A percentile compares a stretch with the other conserved stretches of the same genome.
These are phyloP conservation scores for Eucalyptus shirleyi DNA, from an alignment of 345 rosid species.

Conservation along the genomic window DNA sequence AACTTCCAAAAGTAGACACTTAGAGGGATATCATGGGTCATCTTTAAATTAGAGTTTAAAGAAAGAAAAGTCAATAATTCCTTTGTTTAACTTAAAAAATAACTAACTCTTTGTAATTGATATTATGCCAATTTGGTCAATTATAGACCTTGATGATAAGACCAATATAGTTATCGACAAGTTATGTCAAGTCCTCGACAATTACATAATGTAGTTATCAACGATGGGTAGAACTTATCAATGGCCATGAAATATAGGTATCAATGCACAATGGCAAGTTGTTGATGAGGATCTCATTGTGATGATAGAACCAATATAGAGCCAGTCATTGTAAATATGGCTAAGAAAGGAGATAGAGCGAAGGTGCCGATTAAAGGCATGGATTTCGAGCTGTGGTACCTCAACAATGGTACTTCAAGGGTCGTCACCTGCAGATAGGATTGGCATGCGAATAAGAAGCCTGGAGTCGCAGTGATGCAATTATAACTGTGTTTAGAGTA, in stretches of 20 bases:
- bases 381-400: not conserved
- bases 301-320: not conserved
- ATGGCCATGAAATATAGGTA: not conserved
- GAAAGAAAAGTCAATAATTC: not conserved
- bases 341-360: not conserved
- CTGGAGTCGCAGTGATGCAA: not conserved
- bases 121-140: not conserved
- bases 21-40: not conserved
- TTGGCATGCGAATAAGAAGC: accelerated
- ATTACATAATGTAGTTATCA: not conserved
- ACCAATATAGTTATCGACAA: not conserved
- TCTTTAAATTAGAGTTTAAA: not conserved
- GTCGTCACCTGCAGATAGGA: accelerated
- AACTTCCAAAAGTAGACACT: not conserved
- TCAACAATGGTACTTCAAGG: not conserved
- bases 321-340: not conserved
- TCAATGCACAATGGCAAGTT: not conserved
- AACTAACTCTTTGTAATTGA: not conserved
- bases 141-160: not conserved
- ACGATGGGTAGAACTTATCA: not conserved
- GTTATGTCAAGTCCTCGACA: not conserved
- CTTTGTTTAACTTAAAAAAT: not conserved
- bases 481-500: not conserved
- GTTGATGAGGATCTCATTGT: not conserved
- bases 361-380: not conserved